Percentiles rank a stretch among this genome's conserved stretches.
phyloP scores from a whole-genome alignment of 768 basidiomycete species.

The Gloeopeniophorella convolvens region DNA sequence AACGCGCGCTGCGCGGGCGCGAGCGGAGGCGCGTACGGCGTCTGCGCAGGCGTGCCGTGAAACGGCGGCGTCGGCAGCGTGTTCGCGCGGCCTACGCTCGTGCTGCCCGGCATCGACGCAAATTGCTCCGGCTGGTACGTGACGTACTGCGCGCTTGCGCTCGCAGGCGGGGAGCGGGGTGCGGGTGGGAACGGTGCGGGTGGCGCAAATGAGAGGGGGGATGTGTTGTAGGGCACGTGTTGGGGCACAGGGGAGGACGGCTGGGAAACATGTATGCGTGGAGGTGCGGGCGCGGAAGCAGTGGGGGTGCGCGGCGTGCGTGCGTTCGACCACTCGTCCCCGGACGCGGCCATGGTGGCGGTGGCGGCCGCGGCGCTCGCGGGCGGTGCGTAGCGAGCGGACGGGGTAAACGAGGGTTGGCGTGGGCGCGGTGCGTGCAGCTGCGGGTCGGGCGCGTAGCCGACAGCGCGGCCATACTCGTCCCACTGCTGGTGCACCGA shows the following conservation, averaged over 20 bases:
- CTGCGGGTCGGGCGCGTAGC: slow-evolving; percentile 38
- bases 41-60: too few relatives aligned
- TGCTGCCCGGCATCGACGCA: not conserved
- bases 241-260: not conserved
- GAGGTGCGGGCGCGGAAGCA: not conserved
- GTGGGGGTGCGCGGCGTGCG: too few relatives aligned
- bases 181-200: not conserved
- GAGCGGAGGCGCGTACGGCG: too few relatives aligned
- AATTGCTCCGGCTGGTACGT: not conserved
- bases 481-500: slow-evolving; percentile 47
- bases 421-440: slow-evolving; percentile 47
- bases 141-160: not conserved
- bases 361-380: not conserved
- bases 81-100: not conserved
- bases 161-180: not conserved
- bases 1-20: not conserved
- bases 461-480: slow-evolving; percentile 40
- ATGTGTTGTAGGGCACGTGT: not conserved
- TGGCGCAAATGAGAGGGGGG: not conserved
- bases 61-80: too few relatives aligned
- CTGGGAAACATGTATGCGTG: not conserved
- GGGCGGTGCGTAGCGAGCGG: slow-evolving; percentile 3
- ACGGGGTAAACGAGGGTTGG: slow-evolving; percentile 5
- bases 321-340: slow-evolving; percentile 10
- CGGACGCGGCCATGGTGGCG: not conserved